Evolutionary conservation across 2,329 filamentous ascomycete genomes (phyloP).

Genomic region (Parastagonospora nodorum): DNA sequence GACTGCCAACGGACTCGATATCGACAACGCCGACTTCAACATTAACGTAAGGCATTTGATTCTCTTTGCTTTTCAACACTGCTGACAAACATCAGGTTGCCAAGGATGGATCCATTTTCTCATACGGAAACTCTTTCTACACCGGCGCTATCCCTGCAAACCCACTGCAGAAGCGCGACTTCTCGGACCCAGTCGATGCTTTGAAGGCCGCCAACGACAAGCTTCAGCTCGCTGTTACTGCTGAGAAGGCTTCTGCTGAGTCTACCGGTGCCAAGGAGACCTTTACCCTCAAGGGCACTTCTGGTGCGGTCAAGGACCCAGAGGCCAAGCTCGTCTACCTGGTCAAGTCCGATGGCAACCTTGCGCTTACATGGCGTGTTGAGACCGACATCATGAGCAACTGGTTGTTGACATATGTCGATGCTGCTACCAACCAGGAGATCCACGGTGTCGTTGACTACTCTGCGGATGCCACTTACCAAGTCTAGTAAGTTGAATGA

Average conservation of each 20-base stretch:
- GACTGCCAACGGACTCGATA: slow-evolving; percentile 61
- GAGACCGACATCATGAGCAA: slow-evolving; percentile 63
- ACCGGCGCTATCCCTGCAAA: slow-evolving; percentile 49
- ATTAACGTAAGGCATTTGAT: slow-evolving; percentile 56
- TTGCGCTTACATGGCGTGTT: slow-evolving; percentile 61
- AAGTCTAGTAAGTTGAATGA: slow-evolving; percentile 54
- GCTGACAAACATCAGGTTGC: slow-evolving; percentile 49
- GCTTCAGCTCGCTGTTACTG: slow-evolving; percentile 51
- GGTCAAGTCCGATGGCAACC: slow-evolving; percentile 52
- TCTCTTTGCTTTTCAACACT: background rate
- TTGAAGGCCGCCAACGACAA: slow-evolving; percentile 48
- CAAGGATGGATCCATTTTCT: slow-evolving; percentile 62
- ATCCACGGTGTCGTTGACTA: slow-evolving; percentile 63
- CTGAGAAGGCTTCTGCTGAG: slow-evolving; percentile 50
- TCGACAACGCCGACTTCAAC: slow-evolving; percentile 66
- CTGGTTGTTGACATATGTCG: slow-evolving; percentile 64
- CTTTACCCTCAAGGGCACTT: slow-evolving; percentile 55
- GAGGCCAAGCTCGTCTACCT: slow-evolving; percentile 63
- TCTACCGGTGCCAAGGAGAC: slow-evolving; percentile 42
- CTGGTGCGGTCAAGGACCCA: slow-evolving; percentile 58
- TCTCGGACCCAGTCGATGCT: slow-evolving; percentile 51
- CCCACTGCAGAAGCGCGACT: slow-evolving; percentile 45
- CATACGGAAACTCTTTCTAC: slow-evolving; percentile 59
- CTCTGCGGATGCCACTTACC: slow-evolving; percentile 59
- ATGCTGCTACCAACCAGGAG: slow-evolving; percentile 54